Evolutionary conservation across 176 grass and related monocot species (phyloP).

Genomic region (Rhynchospora breviuscula): DNA sequence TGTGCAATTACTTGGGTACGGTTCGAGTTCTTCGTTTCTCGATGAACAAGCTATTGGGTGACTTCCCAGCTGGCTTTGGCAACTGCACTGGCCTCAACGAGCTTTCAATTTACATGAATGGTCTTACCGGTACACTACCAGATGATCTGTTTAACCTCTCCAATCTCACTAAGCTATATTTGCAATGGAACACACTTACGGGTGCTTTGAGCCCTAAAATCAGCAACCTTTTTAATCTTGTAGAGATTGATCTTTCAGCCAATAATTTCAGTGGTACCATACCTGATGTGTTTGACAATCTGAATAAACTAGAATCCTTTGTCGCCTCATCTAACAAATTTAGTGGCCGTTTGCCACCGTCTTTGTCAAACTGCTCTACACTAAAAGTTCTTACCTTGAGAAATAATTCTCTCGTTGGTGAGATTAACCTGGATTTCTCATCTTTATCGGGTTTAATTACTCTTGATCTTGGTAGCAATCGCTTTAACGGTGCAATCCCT

Average conservation of each 20-base stretch:
- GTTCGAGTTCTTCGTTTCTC: conserved; percentile 55
- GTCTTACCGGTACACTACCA: conserved; percentile 48
- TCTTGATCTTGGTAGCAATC: conserved; percentile 67
- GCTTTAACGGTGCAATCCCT: conserved; percentile 55
- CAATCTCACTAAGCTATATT: conserved; percentile 33
- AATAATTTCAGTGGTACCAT: conserved; percentile 57
- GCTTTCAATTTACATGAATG: conserved; percentile 53
- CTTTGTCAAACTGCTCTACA: conserved; percentile 40
- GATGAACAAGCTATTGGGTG: conserved; percentile 44
- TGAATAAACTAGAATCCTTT: conserved; percentile 53
- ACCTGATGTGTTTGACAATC: conserved; percentile 59
- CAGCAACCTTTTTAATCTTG: conserved; percentile 59
- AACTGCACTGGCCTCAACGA: conserved; percentile 50
- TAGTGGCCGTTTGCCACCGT: conserved; percentile 47
- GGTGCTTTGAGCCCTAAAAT: conserved; percentile 35
- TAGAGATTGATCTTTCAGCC: conserved; percentile 53
- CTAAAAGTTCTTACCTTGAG: conserved; percentile 61
- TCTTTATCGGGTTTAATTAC: conserved; percentile 41
- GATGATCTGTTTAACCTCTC: conserved; percentile 50
- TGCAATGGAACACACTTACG: conserved; percentile 56
- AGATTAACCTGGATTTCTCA: conserved; percentile 40
- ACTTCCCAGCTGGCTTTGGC: conserved; percentile 36
- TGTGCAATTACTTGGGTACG: conserved; percentile 29
- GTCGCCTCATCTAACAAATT: conserved; percentile 45
- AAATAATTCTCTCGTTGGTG: conserved; percentile 58